These are phyloP conservation scores for Nectriaceae sp. DNA, from an alignment of 2,329 filamentous ascomycete species.

Conservation along the genomic window DNA sequence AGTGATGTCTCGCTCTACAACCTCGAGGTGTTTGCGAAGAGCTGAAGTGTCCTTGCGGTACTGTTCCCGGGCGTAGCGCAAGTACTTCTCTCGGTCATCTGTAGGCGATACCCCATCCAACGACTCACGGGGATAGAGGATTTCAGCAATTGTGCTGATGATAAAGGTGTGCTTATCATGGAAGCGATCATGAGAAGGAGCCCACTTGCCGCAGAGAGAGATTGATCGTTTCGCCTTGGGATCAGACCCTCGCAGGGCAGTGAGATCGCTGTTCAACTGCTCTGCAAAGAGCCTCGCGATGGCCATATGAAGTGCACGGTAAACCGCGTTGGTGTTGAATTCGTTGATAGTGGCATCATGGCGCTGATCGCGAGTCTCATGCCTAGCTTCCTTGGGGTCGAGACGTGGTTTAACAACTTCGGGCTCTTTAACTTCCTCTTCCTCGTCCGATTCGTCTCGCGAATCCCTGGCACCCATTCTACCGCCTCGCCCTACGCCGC, in stretches of 20 bases:
- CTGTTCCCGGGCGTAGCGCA: slow-evolving; percentile 54
- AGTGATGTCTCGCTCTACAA: slow-evolving; percentile 55
- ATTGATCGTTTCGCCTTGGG: slow-evolving; percentile 44
- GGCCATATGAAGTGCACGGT: slow-evolving; percentile 53
- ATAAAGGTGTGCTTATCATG: slow-evolving; percentile 62
- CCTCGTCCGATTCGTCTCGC: neutral
- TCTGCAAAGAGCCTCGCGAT: slow-evolving; percentile 58
- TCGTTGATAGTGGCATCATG: slow-evolving; percentile 43
- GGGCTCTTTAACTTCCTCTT: slow-evolving; percentile 1
- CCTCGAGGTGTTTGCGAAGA: slow-evolving; percentile 52
- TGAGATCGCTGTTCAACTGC: slow-evolving; percentile 52
- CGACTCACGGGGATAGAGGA: slow-evolving; percentile 44
- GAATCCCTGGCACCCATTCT: neutral
- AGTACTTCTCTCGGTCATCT: slow-evolving; percentile 49
- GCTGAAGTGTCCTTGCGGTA: slow-evolving; percentile 54
- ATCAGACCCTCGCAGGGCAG: slow-evolving; percentile 40
- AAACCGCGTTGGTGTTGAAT: slow-evolving; percentile 46
- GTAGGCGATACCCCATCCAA: slow-evolving; percentile 34
- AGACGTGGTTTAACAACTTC: slow-evolving; percentile 4
- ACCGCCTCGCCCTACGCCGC: neutral
- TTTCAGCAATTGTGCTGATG: slow-evolving; percentile 57
- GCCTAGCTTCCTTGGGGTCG: slow-evolving; percentile 24
- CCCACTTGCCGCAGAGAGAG: slow-evolving; percentile 63
- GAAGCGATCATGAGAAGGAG: slow-evolving; percentile 54
- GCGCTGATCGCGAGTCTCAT: slow-evolving; percentile 37